Percentiles rank a stretch among this genome's conserved stretches.
Conservation (phyloP, 2,329 filamentous ascomycete genomes). For the Beauveria varroae region DNA sequence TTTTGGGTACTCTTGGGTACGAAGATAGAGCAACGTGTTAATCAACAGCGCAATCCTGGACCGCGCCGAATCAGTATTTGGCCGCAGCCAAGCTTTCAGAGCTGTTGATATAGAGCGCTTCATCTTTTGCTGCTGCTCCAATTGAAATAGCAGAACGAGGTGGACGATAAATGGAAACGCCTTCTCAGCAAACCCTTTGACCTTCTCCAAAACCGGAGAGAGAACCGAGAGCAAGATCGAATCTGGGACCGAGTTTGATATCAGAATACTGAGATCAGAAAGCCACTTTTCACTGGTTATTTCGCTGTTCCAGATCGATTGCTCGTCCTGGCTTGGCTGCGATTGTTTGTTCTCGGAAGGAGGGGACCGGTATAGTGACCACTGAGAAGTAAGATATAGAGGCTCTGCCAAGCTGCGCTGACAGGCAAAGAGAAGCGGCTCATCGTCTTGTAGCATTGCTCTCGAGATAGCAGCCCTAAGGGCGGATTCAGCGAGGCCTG, state of each 20-base stretch:
- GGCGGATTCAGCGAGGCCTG: slow-evolving; percentile 54
- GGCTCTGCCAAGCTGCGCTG: slow-evolving; percentile 44
- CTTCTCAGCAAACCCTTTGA: slow-evolving; percentile 63
- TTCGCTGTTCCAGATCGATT: slow-evolving; percentile 24
- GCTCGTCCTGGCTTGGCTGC: slow-evolving; percentile 11
- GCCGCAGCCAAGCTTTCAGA: slow-evolving; percentile 55
- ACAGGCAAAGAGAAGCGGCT: slow-evolving; percentile 42
- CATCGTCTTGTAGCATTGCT: slow-evolving; percentile 38
- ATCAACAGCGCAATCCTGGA: slow-evolving; percentile 67
- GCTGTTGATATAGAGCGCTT: slow-evolving; percentile 59
- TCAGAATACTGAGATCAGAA: slow-evolving; percentile 49
- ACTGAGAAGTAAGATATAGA: slow-evolving; percentile 47
- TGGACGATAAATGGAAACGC: slow-evolving; percentile 82
- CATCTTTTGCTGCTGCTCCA: slow-evolving; percentile 50
- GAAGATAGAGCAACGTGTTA: slow-evolving; percentile 78
- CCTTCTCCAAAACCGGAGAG: slow-evolving; percentile 54
- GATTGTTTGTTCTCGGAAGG: slow-evolving; percentile 37
- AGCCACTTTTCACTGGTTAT: slow-evolving; percentile 51
- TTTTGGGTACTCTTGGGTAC: slow-evolving; percentile 65
- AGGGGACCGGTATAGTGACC: slow-evolving; percentile 47
- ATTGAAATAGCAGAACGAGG: slow-evolving; percentile 63
- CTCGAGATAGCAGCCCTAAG: slow-evolving; percentile 50
- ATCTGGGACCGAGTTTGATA: slow-evolving; percentile 51
- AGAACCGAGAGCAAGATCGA: slow-evolving; percentile 66
- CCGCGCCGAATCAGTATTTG: slow-evolving; percentile 31